Percentiles rank a stretch among this genome's conserved stretches.
phyloP scores from a whole-genome alignment of 129 eudicot genomes.

The Tagetes patula region DNA sequence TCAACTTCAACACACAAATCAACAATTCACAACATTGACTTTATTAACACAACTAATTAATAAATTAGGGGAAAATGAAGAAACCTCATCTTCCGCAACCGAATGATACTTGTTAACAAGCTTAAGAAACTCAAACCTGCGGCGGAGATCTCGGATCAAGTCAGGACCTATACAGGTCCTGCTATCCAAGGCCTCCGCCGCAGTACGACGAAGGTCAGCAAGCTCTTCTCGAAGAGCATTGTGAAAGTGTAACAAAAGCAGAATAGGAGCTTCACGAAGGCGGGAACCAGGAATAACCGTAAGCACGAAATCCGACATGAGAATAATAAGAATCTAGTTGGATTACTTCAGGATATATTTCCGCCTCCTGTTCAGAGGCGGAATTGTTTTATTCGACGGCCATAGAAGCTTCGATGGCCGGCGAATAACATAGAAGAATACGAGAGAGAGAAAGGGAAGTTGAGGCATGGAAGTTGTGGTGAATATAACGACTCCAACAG shows the following conservation, averaged over 20 bases:
- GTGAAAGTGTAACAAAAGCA: constrained; percentile 60
- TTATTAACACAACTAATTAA: no score
- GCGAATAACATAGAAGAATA: constrained; percentile 32
- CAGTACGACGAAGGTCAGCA: constrained; percentile 46
- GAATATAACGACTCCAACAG: constrained; percentile 37
- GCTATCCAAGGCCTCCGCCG: constrained; percentile 49
- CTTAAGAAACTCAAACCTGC: constrained; percentile 72
- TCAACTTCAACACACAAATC: constrained; percentile 3
- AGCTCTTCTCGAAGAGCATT: constrained; percentile 71
- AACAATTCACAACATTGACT: background rate
- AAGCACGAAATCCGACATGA: constrained; percentile 12
- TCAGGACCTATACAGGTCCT: constrained; percentile 24
- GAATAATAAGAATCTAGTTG: background rate
- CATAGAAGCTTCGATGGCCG: constrained; percentile 39
- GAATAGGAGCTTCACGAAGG: constrained; percentile 57
- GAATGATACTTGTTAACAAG: constrained; percentile 70
- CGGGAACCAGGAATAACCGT: constrained; percentile 34
- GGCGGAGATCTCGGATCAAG: constrained; percentile 40
- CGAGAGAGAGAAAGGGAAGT: constrained; percentile 41
- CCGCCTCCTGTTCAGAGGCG: constrained; percentile 39
- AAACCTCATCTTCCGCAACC: constrained; percentile 93
- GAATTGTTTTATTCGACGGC: constrained; percentile 40
- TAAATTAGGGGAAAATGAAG: background rate
- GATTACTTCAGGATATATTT: constrained; percentile 15
- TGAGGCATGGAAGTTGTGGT: constrained; percentile 40